A percentile compares a stretch with the other conserved stretches of the same genome.
Conservation (phyloP, 2,329 filamentous ascomycete species). For the Bipolaris oryzae region DNA sequence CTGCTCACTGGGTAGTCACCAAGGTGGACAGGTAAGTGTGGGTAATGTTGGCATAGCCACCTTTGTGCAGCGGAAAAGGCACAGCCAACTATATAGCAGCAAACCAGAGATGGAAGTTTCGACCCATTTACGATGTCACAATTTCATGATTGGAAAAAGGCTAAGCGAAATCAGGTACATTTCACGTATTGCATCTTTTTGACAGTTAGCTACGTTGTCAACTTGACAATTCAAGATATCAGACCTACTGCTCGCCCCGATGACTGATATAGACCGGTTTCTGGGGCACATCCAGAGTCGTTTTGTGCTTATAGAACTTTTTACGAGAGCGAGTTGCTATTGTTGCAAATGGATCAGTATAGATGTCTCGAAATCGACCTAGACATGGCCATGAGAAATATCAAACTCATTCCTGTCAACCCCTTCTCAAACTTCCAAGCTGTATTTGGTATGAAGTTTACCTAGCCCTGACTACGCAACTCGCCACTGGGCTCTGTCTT, state of each 20-base stretch:
- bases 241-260: neutral
- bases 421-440: neutral
- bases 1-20: neutral
- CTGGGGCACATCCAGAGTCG: neutral
- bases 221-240: slow-evolving; percentile 8
- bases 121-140: neutral
- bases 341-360: slow-evolving; percentile 1
- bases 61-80: slow-evolving; percentile 8
- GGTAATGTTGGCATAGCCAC: neutral
- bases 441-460: neutral
- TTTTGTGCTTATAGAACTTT: neutral
- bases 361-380: slow-evolving; percentile 14
- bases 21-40: neutral
- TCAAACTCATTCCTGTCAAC: neutral
- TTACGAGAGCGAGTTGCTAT: neutral
- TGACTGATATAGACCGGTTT: neutral
- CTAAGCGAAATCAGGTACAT: slow-evolving; percentile 5
- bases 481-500: slow-evolving; percentile 13
- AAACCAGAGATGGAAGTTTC: neutral
- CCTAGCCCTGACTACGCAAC: slow-evolving; percentile 14
- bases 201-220: neutral
- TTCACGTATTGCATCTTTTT: neutral
- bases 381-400: too few relatives aligned
- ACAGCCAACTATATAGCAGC: neutral
- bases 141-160: neutral